Evolutionary conservation across 2,329 filamentous ascomycete genomes (phyloP), one percentile per base, ranked within the genome.

Genomic region (Colletotrichum tanaceti): DNA sequence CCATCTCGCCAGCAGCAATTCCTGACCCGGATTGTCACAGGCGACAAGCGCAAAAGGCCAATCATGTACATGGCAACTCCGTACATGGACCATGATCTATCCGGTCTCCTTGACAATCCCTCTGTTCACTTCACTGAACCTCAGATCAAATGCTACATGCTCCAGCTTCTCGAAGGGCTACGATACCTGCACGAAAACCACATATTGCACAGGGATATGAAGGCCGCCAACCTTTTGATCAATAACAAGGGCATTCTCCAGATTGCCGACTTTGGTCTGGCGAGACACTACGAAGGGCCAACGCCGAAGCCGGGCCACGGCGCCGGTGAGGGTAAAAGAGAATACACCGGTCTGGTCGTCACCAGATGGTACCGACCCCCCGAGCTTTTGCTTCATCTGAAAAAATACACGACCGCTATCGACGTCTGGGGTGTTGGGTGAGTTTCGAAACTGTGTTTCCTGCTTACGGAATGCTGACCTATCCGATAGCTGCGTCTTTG

Each of bases 41-140:
- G 88, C 74, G 92, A 95, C 77, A 93, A 93, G 79, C 88, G 91
- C 73, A 94, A 93, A 79, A 89, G 91, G 68, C 90, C 91, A 4
- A 94, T 94, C 73, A 94, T 99, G 85, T 98, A 98, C 81, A 99
- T 99, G 96, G 95, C 97, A 59, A 98, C 91, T 52, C 96, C 95
- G 7, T 99, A 99, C 79, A 98, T 98, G 94, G 94, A 98, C 74
- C 96, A 99, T 81, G 96, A 99, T 80, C 87, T 99, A n/a, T 97
- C 95, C 10, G 96, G 96, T 52, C 88, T 99, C 38, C 89, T 99
- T 74, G 96, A 98, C 79, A 99, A 99, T 75, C 95, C 95, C 11
- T 90, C 91, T 7, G 94, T 99, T 46, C 87, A 88, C 47, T 95
- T 99, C 75, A 92, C 91, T 57, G 91, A 94, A 75, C 87, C 93